A percentile compares a stretch with the other conserved stretches of the same genome.
Evolutionary conservation across 306 rosid species (phyloP).

Genomic region (Begonia fuchsioides): DNA sequence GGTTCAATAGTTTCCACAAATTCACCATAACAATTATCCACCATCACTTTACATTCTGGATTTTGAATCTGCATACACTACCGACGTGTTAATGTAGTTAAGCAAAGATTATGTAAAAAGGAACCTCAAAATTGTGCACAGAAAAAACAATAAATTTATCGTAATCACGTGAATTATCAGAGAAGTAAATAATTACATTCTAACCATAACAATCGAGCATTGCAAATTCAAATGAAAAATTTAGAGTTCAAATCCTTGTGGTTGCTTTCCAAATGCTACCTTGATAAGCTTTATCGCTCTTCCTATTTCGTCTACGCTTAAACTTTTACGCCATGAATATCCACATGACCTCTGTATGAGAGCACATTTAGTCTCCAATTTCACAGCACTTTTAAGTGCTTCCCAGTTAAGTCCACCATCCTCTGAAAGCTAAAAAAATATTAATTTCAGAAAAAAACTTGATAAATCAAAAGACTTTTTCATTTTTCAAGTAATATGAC

Average conservation of each 20-base stretch:
- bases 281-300: constrained; percentile 63
- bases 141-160: no score
- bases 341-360: constrained; percentile 92
- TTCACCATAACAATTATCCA: constrained; percentile 94
- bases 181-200: no score
- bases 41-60: constrained; percentile 77
- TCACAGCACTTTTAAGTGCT: constrained; percentile 43
- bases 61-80: constrained; percentile 48
- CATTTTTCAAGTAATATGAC: no score
- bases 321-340: constrained; percentile 88
- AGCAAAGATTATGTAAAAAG: background rate
- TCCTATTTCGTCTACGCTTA: constrained; percentile 62
- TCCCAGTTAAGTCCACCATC: constrained; percentile 84
- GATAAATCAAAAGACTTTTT: constrained; percentile 5
- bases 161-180: no score
- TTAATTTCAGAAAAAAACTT: constrained; percentile 7
- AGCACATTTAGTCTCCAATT: constrained; percentile 70
- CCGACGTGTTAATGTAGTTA: background rate
- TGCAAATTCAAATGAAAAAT: background rate
- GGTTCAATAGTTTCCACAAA: constrained; percentile 88
- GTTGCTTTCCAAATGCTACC: constrained; percentile 25
- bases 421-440: constrained; percentile 50
- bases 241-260: background rate
- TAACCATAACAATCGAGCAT: background rate
- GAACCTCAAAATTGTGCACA: no score